phyloP scores from a whole-genome alignment of 345 rosid genomes.

The Boechera retrofracta region DNA sequence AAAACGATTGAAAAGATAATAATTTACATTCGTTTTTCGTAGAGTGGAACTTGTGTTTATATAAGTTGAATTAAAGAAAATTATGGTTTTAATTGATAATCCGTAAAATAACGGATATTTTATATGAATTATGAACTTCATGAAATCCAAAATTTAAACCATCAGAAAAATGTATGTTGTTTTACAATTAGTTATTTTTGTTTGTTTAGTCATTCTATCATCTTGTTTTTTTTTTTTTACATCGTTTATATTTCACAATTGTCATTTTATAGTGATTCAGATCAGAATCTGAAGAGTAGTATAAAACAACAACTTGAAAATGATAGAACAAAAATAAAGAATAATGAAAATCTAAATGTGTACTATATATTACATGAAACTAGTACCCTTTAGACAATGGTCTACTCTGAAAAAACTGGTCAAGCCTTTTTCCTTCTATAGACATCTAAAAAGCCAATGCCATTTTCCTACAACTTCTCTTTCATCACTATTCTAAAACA shows the following conservation, averaged over 20 bases:
- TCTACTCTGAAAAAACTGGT: conserved; percentile 38
- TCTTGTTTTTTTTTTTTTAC: not conserved
- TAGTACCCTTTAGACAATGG: conserved; percentile 39
- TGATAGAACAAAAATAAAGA: conserved; percentile 14
- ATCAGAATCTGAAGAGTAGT: conserved; percentile 25
- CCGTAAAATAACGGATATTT: not conserved
- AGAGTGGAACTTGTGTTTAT: not conserved
- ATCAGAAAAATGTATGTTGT: not conserved
- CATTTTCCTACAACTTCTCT: conserved; percentile 29
- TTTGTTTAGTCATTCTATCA: not conserved
- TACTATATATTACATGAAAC: conserved; percentile 18
- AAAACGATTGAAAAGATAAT: not conserved
- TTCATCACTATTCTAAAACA: conserved; percentile 18
- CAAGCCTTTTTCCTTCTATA: conserved; percentile 43
- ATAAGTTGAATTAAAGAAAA: not conserved
- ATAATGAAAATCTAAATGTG: conserved; percentile 6
- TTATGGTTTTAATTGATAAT: not conserved
- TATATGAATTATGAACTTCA: not conserved
- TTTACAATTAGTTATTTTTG: not conserved
- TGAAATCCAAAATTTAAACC: not conserved
- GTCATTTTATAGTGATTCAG: conserved; percentile 12
- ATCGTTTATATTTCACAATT: not conserved
- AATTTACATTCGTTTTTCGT: not conserved
- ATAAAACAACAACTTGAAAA: conserved; percentile 19
- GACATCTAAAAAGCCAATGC: conserved; percentile 36